Base-by-base conservation (phyloP, 176 grass and related monocot genomes). In the Thinopyrum elongatum region DNA sequence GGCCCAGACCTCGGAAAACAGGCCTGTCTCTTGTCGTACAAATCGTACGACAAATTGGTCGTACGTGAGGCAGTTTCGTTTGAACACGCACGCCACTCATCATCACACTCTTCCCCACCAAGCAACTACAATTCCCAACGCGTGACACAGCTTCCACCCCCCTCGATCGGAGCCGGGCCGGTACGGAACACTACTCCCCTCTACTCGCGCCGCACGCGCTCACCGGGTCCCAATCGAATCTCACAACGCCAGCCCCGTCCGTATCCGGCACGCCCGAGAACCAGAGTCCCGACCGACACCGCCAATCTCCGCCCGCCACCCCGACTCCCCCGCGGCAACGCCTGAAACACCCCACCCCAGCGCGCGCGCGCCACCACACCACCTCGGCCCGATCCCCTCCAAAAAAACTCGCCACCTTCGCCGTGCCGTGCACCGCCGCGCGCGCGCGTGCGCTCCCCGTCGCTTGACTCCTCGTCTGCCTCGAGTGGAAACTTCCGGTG, bases 401-500 rank as follows among this genome's bases (percentile, higher is more conserved):
- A 2, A 16, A 1, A 62, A 27, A 10, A 6, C 22, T 38, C 55
- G 76, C n/a, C 53, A 46, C 44, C 44, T 4, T 21, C 29, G 38
- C 38, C 38, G 38, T 10, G 65, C 11, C 68, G 34, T 10, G 30
- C 28, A 17, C 2, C 62, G 26, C 72, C 23, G 36, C 42, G 4
- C 13, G 3, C 4, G 13, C 44, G 44, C 46, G 46, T 49, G 46
- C 4, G 51, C 65, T 53, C 1, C 14, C 68, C 57, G 55, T 81
- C 68, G 85, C 77, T 26, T 74, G 55, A 36, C 78, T 72, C 57
- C 79, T 49, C 29, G 35, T 41, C 68, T 65, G 10, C 28, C 14
- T 27, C 41, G 41, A 84, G 36, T 69, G 69, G 80, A 81, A 87
- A 76, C 85, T 91, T 91, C 85, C 76, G 49, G 30, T 66, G 68